A percentile compares a stretch with the other conserved stretches of the same genome.
Conservation (phyloP, 2,329 filamentous ascomycete species). For the Neoascochyta sp. region DNA sequence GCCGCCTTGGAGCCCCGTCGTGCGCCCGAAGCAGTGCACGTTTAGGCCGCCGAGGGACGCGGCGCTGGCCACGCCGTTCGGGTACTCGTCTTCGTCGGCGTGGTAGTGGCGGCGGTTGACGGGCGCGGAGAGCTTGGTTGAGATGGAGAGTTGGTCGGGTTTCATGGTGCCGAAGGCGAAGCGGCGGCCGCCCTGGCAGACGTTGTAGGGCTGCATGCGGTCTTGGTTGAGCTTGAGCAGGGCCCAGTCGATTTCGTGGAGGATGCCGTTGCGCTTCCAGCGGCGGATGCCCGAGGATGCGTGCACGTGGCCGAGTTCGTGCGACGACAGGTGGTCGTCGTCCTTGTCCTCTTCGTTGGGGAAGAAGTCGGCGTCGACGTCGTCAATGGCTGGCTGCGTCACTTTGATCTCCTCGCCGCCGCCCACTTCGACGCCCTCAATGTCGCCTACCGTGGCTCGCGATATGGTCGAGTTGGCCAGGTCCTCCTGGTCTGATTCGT, state of each 20-base stretch:
- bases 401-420: constrained; percentile 75
- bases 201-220: constrained; percentile 68
- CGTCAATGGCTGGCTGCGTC: constrained; percentile 87
- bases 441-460: constrained; percentile 57
- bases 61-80: constrained; percentile 57
- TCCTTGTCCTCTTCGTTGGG: constrained; percentile 69
- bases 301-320: constrained; percentile 76
- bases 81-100: constrained; percentile 44
- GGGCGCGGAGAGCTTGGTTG: constrained; percentile 32
- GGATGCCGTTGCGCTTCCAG: constrained; percentile 64
- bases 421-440: constrained; percentile 70
- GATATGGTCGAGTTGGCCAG: constrained; percentile 29
- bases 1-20: constrained; percentile 76
- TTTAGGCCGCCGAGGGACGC: constrained; percentile 66
- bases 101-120: constrained; percentile 34
- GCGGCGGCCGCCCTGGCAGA: constrained; percentile 55
- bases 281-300: constrained; percentile 87
- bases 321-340: constrained; percentile 75
- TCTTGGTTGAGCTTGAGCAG: constrained; percentile 74
- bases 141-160: constrained; percentile 29
- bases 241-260: constrained; percentile 95
- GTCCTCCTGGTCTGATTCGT: constrained; percentile 28
- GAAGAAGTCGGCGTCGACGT: constrained; percentile 79
- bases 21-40: constrained; percentile 86
- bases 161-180: constrained; percentile 30